Base-by-base conservation (phyloP, 1,139 yeast genomes). In the Waltiozyma solani region DNA sequence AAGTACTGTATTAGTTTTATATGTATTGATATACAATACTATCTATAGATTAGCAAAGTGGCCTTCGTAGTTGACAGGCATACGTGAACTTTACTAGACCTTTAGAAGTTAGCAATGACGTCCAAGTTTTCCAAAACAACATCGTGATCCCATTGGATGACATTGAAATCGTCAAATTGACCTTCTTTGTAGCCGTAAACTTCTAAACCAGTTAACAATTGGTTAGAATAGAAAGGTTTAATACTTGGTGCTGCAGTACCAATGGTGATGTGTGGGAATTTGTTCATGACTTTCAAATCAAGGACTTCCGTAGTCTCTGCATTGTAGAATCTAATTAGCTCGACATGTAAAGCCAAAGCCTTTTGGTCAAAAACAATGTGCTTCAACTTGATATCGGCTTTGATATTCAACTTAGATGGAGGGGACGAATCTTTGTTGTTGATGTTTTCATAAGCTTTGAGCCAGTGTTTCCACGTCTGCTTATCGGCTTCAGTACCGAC, bases 221-320 rank as follows among this genome's bases (percentile, higher is more conserved):
- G 49, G 40, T 74, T 73, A 2, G 81, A 67, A 41, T 71, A 70
- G 21, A 59, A 54, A 0, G 95, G 79, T 40, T 60, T 65, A 5
- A 73, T 66, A 0, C 66, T 65, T 0, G 63, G 59, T 5, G 63
- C 52, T 5, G 64, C 57, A 0, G 86, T 73, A 0, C 93, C 96
- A 9, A 89, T 53, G 0, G 98, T 89, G 24, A 89, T 72, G 56
- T 91, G 98, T 1, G 81, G 69, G 43, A 57, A 54, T 37, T 57
- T 54, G 50, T 78, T 83, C 2, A 70, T 59, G 37, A 59, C 62
- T 5, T 42, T 52, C 9, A 68, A 48, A 1, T 53, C 44, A 8
- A 5, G 17, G 15, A 27, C 2, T 57, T 23, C 2, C 54, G 46
- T 3, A 7, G 46, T 41, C 3, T 47, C 40, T 2, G 48, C 39